phyloP scores from a whole-genome alignment of 352 stramenopile species.

The Achlya hypogyna region DNA sequence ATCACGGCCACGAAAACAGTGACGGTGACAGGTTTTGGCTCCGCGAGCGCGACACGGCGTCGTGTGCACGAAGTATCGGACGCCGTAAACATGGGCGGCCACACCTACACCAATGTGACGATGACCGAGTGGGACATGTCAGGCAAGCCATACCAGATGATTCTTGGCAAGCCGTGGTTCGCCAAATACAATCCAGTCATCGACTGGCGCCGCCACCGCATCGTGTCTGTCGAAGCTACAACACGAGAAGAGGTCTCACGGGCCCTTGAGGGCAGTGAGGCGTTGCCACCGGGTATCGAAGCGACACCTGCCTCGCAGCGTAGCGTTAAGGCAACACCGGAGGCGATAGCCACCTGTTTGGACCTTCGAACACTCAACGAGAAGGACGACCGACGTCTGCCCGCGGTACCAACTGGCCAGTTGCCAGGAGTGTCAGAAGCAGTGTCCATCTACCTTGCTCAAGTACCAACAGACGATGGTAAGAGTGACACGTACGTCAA shows the following conservation, averaged over 20 bases:
- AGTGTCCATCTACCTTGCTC: neutral
- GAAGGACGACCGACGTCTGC: neutral
- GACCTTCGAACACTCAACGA: neutral
- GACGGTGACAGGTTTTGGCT: neutral
- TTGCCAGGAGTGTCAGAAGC: neutral
- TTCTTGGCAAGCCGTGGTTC: slow-evolving; percentile 21
- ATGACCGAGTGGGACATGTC: slow-evolving; percentile 16
- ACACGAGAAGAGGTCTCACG: neutral
- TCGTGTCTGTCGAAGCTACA: neutral
- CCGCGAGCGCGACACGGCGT: neutral
- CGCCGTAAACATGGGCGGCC: neutral
- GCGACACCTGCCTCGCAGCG: too few species aligned
- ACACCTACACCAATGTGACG: neutral
- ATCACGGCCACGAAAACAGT: neutral
- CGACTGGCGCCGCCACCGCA: slow-evolving; percentile 6
- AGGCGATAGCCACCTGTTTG: too few species aligned
- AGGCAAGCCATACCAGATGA: slow-evolving; percentile 13
- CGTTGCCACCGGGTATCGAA: too few species aligned
- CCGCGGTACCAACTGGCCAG: neutral
- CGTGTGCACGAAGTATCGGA: neutral
- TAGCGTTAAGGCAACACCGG: too few species aligned
- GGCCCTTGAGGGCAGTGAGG: neutral
- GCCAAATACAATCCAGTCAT: slow-evolving; percentile 13
- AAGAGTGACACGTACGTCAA: neutral
- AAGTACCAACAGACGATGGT: neutral